Evolutionary conservation across 2,329 filamentous ascomycete species (phyloP), one percentile per base, ranked within the genome.

Genomic region (Aspergillus neotritici): DNA sequence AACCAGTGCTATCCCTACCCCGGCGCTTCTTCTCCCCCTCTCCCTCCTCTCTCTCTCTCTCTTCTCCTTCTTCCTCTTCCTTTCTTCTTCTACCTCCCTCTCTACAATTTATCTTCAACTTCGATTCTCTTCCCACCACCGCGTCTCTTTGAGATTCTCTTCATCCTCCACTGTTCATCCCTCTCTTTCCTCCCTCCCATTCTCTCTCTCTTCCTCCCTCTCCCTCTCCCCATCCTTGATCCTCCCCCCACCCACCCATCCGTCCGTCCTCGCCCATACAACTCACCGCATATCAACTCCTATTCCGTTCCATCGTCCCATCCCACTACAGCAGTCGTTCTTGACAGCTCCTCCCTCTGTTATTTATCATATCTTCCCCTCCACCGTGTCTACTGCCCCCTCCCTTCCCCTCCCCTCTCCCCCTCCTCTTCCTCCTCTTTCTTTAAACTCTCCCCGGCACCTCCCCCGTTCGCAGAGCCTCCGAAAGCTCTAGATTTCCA

Each of bases 401-500:
- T 36, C 36, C 41, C 44, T 33, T 41, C 50, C 42, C 31, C 37
- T 45, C 46, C 49, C 41, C 37, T 41, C 17, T 45, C 40, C 25
- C 45, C 47, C 44, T 42, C 46, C 34, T 48, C 40, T 37, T 46
- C 30, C 31, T 40, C 37, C 37, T 41, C 31, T 40, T 44, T 34
- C 30, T 43, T 41, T 44, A 41, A 34, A 46, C 38, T 28, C 37
- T 46, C 16, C 15, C 44, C 43, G 41, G 43, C 43, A 46, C 43
- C 31, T 16, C 35, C 21, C 30, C 34, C 45, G 29, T 46, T 34
- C n/a, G 25, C 33, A 47, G 41, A 48, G 44, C 43, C 34, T 46
- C 43, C 44, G 44, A 34, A 43, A 47, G 14, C 36, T 36, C 31
- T 37, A 41, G 34, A 17, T 48, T 40, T 47, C 38, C 57, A 72